Percentiles rank a stretch among this genome's conserved stretches.
Evolutionary conservation across 2,329 filamentous ascomycete genomes (phyloP).

Genomic region (Penicillium glabrum): DNA sequence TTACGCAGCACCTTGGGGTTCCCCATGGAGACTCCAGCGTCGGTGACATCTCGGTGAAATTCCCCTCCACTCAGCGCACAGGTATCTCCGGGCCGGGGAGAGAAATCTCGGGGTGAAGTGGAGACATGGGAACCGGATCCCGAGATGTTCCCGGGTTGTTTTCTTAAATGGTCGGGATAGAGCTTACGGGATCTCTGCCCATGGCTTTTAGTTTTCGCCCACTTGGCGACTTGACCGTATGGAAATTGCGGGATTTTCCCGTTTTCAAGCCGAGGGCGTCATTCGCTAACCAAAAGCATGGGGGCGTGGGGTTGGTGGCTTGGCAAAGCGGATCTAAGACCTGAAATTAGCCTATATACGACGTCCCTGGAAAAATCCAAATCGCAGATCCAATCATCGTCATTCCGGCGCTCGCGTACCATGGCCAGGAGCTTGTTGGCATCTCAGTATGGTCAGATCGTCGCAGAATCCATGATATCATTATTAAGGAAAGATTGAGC

Average conservation of each 20-base stretch:
- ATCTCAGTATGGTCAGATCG: neutral
- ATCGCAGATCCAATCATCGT: neutral
- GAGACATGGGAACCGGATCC: constrained; percentile 9
- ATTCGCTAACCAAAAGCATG: constrained; percentile 10
- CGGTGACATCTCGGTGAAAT: constrained; percentile 22
- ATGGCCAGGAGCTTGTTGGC: neutral
- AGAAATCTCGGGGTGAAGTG: constrained; percentile 5
- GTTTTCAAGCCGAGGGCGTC: constrained; percentile 9
- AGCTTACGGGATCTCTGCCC: neutral
- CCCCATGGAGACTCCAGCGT: constrained; percentile 19
- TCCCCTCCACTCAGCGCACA: constrained; percentile 1
- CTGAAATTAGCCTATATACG: neutral
- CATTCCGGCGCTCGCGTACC: neutral
- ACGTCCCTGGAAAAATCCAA: neutral
- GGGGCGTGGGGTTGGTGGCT: constrained; percentile 4
- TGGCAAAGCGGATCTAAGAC: constrained; percentile 4
- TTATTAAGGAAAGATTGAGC: neutral
- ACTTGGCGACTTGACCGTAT: neutral
- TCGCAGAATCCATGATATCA: neutral
- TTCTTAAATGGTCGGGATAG: neutral
- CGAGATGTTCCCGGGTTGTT: constrained; percentile 2
- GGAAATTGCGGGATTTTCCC: constrained; percentile 12
- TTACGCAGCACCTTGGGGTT: constrained; percentile 9
- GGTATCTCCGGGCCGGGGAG: neutral
- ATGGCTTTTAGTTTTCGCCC: neutral